Base-by-base conservation (phyloP, 2,329 filamentous ascomycete species). In the Colletotrichum filicis region DNA sequence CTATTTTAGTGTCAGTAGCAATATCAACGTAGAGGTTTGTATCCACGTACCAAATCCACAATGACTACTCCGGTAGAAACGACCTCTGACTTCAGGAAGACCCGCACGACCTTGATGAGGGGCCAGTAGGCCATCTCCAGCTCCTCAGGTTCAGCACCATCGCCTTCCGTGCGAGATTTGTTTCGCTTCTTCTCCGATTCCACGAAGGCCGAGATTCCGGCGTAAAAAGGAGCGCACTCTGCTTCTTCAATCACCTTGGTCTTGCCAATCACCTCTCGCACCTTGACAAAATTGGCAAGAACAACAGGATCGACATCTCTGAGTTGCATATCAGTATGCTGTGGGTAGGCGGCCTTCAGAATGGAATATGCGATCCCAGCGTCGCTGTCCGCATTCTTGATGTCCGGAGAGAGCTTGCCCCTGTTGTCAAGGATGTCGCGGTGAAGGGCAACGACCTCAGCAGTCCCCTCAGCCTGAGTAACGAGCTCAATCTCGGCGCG, bases 401-500 rank as follows among this genome's bases (percentile, higher is more conserved):
- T 78, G 0, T 87, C 85, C 24, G 76, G 77, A 0, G 79, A 79
- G 0, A 86, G 61, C 2, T 80, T 80, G 2, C 84, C 87, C 14
- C 81, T 79, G 1, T 80, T 78, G 32, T 83, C 83, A 0, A 84
- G 68, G 1, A 91, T 78, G 64, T 92, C 89, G 11, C 80, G 76
- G 68, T 87, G 83, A 0, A 92, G 80, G 1, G 84, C 77, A 0
- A 79, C 75, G 0, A 92, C 80, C 72, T 92, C 89, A 9, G 80
- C 82, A 22, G 82, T 76, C 90, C 90, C 92, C 4, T 90, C 87
- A 0, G 83, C 81, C 0, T 65, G 75, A 12, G 82, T 79, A 59
- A 92, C 87, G 76, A 92, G 92, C 63, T 91, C 87, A 14, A 92
- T 84, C 60, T 90, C 86, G 0, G 88, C 90, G 2, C 82, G 80